phyloP scores from a whole-genome alignment of 225 moss, liverwort and hornwort genomes.

The Pseudisothecium myosuroides region DNA sequence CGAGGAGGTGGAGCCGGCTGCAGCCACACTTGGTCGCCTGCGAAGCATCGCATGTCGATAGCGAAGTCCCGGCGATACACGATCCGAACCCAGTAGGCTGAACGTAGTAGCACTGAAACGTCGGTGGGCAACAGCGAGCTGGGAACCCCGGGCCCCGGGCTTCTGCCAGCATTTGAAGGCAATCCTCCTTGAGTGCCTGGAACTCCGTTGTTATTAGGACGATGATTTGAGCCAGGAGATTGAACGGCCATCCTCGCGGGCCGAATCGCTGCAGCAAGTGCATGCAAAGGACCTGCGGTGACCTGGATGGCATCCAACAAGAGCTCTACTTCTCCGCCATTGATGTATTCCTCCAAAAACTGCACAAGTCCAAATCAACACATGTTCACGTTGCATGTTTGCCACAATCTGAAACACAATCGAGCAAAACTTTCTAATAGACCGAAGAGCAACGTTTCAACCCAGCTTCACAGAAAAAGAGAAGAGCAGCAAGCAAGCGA shows the following conservation, averaged over 20 bases:
- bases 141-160: constrained; percentile 64
- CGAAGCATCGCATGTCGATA: constrained; percentile 92
- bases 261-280: constrained; percentile 82
- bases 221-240: constrained; percentile 18
- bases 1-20: constrained; percentile 87
- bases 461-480: constrained; percentile 20
- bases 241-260: constrained; percentile 72
- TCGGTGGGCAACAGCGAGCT: constrained; percentile 91
- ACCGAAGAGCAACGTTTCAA: constrained; percentile 18
- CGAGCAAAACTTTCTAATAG: neutral
- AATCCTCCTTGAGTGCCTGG: constrained; percentile 41
- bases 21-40: constrained; percentile 96
- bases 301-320: constrained; percentile 79
- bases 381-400: constrained; percentile 1
- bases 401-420: neutral
- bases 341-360: constrained; percentile 97
- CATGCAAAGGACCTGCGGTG: constrained; percentile 84
- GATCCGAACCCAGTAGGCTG: constrained; percentile 90
- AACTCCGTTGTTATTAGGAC: constrained; percentile 25
- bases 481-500: constrained; percentile 24
- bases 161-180: constrained; percentile 67
- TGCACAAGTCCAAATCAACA: constrained; percentile 32
- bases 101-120: constrained; percentile 78
- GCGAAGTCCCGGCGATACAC: constrained; percentile 92
- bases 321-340: constrained; percentile 96